Conservation (phyloP, 2,329 filamentous ascomycete species). For the Ophiosphaerella herpotricha region DNA sequence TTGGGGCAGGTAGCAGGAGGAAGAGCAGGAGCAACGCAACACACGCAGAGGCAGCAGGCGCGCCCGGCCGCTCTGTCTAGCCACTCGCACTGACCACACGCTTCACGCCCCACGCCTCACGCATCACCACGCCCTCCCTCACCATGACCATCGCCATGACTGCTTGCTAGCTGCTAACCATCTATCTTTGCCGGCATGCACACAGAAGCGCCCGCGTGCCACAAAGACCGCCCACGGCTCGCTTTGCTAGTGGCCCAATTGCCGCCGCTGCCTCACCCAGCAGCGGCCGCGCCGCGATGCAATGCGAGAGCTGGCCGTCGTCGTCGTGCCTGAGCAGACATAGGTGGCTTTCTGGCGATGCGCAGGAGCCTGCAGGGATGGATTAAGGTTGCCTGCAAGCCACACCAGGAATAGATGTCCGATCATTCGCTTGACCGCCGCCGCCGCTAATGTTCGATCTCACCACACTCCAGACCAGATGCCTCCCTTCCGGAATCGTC, state of each 20-base stretch:
- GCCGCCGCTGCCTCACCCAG: slow-evolving; percentile 3
- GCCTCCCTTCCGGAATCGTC: slow-evolving; percentile 30
- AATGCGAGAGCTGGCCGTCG: slow-evolving; percentile 5
- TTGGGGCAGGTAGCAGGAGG: slow-evolving; percentile 9
- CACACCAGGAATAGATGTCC: slow-evolving; percentile 46
- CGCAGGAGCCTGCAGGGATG: slow-evolving; percentile 34
- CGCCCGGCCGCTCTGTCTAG: no score
- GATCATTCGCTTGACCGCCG: slow-evolving; percentile 29
- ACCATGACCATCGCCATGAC: no score
- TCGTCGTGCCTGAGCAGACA: slow-evolving; percentile 27
- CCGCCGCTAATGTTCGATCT: slow-evolving; percentile 23
- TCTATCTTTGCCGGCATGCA: slow-evolving; percentile 6
- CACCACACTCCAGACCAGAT: slow-evolving; percentile 36
- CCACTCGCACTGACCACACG: no score
- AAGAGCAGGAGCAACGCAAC: slow-evolving; percentile 17
- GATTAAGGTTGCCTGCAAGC: slow-evolving; percentile 46
- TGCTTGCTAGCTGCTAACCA: no score
- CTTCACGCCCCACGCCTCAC: no score
- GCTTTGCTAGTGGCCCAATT: slow-evolving; percentile 19
- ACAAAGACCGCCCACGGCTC: slow-evolving; percentile 15
- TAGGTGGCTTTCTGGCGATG: slow-evolving; percentile 36
- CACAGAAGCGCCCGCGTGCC: slow-evolving; percentile 23
- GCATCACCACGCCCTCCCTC: no score
- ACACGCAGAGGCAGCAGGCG: slow-evolving; percentile 8
- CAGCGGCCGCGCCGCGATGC: slow-evolving; percentile 1